A percentile compares a stretch with the other conserved stretches of the same genome.
These are phyloP conservation scores for Chamaecyparis obtusa DNA, from an alignment of 75 land plant species.

Conservation along the genomic window DNA sequence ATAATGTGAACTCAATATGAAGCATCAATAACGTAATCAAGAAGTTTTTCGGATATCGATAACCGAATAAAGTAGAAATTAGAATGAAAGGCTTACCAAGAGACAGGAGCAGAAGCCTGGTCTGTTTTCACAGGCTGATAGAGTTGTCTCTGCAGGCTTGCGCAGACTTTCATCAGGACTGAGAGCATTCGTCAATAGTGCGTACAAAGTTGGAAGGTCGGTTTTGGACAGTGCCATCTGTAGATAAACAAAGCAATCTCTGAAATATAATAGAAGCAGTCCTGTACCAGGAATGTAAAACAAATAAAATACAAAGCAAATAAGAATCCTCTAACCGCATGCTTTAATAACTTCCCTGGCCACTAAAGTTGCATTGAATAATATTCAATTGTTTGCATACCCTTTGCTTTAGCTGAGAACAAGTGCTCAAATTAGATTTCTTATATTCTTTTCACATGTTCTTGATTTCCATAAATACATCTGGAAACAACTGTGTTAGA, in stretches of 20 bases:
- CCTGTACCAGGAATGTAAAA: neutral
- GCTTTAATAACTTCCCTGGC: neutral
- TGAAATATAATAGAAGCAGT: neutral
- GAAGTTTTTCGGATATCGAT: neutral
- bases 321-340: neutral
- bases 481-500: neutral
- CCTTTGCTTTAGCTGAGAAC: neutral
- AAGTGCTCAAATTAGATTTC: neutral
- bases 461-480: neutral
- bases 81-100: constrained; percentile 50
- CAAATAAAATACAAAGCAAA: neutral
- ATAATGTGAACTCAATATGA: neutral
- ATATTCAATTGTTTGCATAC: neutral
- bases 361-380: neutral
- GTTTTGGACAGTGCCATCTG: constrained; percentile 79
- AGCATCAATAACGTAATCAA: neutral
- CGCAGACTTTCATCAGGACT: constrained; percentile 71
- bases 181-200: constrained; percentile 74
- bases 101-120: constrained; percentile 98
- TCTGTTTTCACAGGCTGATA: constrained; percentile 68
- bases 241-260: neutral
- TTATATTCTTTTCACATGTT: neutral
- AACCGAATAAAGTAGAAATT: neutral
- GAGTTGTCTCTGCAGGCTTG: constrained; percentile 79
- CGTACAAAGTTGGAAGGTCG: constrained; percentile 73